Evolutionary conservation across 306 rosid genomes (phyloP).

Genomic region (Vigna angularis): DNA sequence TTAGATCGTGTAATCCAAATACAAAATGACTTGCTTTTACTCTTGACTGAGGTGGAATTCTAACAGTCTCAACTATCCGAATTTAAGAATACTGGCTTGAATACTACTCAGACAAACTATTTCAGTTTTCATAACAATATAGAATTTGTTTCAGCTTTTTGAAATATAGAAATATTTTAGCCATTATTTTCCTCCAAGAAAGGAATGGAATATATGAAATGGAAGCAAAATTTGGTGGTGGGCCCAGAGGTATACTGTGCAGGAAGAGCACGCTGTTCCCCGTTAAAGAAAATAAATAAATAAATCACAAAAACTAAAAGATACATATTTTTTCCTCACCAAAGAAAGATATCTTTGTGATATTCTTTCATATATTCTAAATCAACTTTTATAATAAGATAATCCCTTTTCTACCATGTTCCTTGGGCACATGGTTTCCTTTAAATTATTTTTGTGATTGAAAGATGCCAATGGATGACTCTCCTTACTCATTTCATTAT

Average conservation of each 20-base stretch:
- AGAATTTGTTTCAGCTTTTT: neutral
- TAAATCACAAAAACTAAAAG: neutral
- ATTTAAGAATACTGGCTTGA: no score
- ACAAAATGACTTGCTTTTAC: no score
- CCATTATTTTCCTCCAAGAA: neutral
- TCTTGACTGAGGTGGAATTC: no score
- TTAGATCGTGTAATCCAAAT: no score
- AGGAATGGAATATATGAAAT: neutral
- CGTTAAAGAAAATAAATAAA: neutral
- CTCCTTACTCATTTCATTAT: neutral
- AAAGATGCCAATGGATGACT: neutral
- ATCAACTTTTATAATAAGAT: neutral
- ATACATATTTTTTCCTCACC: neutral
- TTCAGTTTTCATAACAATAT: neutral
- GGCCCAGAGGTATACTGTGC: neutral
- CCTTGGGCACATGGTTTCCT: neutral
- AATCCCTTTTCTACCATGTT: neutral
- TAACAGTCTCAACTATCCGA: no score
- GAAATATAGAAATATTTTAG: neutral
- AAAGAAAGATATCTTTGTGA: neutral
- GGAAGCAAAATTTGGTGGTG: neutral
- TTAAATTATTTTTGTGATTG: neutral
- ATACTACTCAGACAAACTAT: no score
- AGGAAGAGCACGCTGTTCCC: neutral
- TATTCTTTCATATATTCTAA: conserved; percentile 20